Percentiles rank a stretch among this genome's conserved stretches.
Conservation (phyloP, 1,284 basidiomycete species). For the Takashimella koratensis region DNA sequence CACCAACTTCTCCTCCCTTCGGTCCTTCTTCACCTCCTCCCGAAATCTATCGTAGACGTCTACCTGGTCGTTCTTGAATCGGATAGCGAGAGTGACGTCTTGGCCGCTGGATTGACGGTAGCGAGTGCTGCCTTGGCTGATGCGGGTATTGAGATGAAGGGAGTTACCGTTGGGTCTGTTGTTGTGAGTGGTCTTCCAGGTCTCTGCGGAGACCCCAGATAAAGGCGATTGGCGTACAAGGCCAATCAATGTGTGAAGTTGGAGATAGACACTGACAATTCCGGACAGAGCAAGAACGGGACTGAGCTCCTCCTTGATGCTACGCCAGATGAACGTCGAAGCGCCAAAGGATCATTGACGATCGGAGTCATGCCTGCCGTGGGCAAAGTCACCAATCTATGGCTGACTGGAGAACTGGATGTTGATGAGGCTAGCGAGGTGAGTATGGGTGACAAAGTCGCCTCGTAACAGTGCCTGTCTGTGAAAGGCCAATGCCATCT, state of each 20-base stretch:
- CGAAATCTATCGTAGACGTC: conserved; percentile 90
- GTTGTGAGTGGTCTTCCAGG: conserved; percentile 18
- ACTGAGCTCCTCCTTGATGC: conserved; percentile 71
- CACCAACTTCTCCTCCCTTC: conserved; percentile 83
- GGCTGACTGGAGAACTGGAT: conserved; percentile 63
- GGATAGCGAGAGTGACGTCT: conserved; percentile 77
- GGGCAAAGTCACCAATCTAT: conserved; percentile 75
- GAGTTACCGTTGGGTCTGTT: conserved; percentile 41
- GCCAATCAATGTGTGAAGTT: background rate
- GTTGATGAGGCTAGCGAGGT: conserved; percentile 35
- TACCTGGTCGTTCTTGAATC: conserved; percentile 88
- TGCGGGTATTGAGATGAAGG: conserved; percentile 45
- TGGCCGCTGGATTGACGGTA: conserved; percentile 79
- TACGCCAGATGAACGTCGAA: conserved; percentile 52
- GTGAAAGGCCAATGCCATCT: too few relatives aligned
- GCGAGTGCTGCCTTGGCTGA: conserved; percentile 75
- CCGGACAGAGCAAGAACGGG: conserved; percentile 33
- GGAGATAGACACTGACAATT: conserved; percentile 10
- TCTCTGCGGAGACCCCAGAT: too few relatives aligned
- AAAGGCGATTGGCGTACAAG: too few relatives aligned
- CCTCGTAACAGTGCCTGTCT: too few relatives aligned
- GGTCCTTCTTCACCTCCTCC: conserved; percentile 80
- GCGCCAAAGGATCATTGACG: conserved; percentile 61
- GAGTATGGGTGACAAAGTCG: conserved; percentile 15
- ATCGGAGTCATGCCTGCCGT: conserved; percentile 85